Evolutionary conservation across 345 rosid genomes (phyloP).

Genomic region (Rhodomyrtus tomentosa): DNA sequence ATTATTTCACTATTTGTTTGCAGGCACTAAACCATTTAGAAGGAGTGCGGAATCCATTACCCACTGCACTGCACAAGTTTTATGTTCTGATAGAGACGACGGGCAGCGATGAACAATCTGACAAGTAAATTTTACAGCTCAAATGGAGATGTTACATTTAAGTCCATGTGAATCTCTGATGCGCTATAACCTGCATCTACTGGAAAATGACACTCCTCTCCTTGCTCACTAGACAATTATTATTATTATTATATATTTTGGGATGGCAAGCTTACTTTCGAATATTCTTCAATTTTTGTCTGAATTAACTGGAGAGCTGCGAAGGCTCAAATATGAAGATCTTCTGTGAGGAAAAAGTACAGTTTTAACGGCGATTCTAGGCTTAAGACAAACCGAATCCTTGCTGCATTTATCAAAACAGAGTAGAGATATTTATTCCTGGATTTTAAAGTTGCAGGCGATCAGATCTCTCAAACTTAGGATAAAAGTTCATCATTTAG

Average conservation of each 20-base stretch:
- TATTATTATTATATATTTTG: background rate
- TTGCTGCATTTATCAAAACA: background rate
- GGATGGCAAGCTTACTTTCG: background rate
- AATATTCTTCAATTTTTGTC: background rate
- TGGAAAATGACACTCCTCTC: background rate
- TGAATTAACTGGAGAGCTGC: background rate
- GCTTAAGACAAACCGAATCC: background rate
- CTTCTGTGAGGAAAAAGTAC: background rate
- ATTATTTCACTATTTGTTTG: background rate
- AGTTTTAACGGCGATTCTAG: background rate
- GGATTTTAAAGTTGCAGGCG: background rate
- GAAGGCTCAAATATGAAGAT: background rate
- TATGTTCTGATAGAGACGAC: constrained; percentile 86
- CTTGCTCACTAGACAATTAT: background rate
- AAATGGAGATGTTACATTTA: background rate
- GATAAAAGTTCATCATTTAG: background rate
- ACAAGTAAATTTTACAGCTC: constrained; percentile 30
- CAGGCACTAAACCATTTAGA: constrained; percentile 78
- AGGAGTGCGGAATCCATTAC: constrained; percentile 80
- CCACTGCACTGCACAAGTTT: constrained; percentile 58
- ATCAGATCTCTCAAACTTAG: background rate
- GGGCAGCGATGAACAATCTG: constrained; percentile 63
- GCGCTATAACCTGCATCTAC: background rate
- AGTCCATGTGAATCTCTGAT: background rate
- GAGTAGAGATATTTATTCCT: background rate